Evolutionary conservation across 2,329 filamentous ascomycete species (phyloP).

Genomic region (Claviceps humidiphila): DNA sequence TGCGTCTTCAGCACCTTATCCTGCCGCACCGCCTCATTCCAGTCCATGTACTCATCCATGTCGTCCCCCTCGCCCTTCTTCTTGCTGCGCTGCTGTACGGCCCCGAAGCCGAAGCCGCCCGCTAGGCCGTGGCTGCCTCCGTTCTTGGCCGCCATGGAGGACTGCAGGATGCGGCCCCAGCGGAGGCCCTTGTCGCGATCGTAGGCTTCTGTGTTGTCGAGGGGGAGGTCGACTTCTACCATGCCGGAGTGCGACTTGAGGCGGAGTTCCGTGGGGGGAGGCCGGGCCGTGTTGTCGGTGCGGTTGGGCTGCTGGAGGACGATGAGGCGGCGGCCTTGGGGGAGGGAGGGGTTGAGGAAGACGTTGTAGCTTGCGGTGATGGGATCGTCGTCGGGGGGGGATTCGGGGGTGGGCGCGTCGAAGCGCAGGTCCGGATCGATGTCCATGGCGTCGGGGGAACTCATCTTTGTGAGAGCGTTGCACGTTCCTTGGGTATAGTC

Average conservation of each 20-base stretch:
- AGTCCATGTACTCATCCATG: conserved; percentile 41
- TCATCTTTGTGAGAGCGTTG: not conserved
- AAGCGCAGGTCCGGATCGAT: conserved; percentile 7
- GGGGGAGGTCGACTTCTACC: conserved; percentile 81
- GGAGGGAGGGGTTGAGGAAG: conserved; percentile 64
- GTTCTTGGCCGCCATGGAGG: conserved; percentile 43
- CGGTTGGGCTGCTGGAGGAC: conserved; percentile 86
- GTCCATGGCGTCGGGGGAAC: conserved; percentile 11
- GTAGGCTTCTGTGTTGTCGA: conserved; percentile 61
- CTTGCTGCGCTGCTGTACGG: conserved; percentile 27
- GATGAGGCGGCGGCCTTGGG: conserved; percentile 51
- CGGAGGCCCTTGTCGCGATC: conserved; percentile 69
- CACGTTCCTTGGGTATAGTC: too few species aligned
- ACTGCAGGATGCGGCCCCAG: conserved; percentile 66
- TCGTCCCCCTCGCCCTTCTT: conserved; percentile 29
- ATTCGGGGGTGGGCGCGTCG: conserved; percentile 5
- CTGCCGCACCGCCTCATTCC: conserved; percentile 53
- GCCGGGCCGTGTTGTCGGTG: conserved; percentile 35
- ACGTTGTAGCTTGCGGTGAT: conserved; percentile 68
- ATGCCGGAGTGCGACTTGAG: conserved; percentile 73
- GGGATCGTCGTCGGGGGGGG: conserved; percentile 43
- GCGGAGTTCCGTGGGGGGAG: conserved; percentile 57
- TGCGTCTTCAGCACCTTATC: conserved; percentile 66
- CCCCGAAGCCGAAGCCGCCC: conserved; percentile 56
- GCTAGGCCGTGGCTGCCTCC: conserved; percentile 57